Evolutionary conservation across 768 basidiomycete genomes (phyloP), one percentile per base, ranked within the genome.

Genomic region (Hericium alpestre): DNA sequence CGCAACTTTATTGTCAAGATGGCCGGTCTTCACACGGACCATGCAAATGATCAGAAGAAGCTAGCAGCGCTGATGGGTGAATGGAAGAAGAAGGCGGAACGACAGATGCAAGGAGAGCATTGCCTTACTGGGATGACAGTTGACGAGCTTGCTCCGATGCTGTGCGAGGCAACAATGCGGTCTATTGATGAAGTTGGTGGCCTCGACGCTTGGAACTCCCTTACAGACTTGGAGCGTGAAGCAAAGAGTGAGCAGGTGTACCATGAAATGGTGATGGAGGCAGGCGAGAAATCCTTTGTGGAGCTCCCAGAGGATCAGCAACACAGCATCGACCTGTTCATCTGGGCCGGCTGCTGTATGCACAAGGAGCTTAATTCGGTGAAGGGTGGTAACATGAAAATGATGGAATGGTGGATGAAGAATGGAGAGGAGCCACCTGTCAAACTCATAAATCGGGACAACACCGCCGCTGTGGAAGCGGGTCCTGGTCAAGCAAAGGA

Each of bases 361-460:
- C 51, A 52, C 51, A 52, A 52, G 51, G 51, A 52, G 13, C 13
- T 27, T 13, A 52, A 52, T 20, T 11, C 51, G 3, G 51, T 52
- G 22, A 52, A 52, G 51, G 51, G 51, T 20, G 51, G 51, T 2
- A 52, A 52, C 23, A 8, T 4, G 27, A 25, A 9, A 20, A 52
- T 52, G 51, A 23, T 23, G 7, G 51, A 27, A 2, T 56, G 9
- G 4, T 63, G 64, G 61, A 22, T n/a, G n/a, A 20, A 11, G 27
- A 13, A 22, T 0, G 59, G 51, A 0, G 27, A 60, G 5, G 3
- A 10, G 13, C 38, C 41, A 10, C 63, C 61, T 0, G 13, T 59
- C 2, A 41, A 58, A 4, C 57, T 59, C 15, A 53, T 56, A 51
- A 64, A 61, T 39, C 48, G 54, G 1, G 63, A 64, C 46, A 64